Evolutionary conservation across 805 yeast genomes (phyloP), one percentile per base, ranked within the genome.

Genomic region (Candida sphagnicola): DNA sequence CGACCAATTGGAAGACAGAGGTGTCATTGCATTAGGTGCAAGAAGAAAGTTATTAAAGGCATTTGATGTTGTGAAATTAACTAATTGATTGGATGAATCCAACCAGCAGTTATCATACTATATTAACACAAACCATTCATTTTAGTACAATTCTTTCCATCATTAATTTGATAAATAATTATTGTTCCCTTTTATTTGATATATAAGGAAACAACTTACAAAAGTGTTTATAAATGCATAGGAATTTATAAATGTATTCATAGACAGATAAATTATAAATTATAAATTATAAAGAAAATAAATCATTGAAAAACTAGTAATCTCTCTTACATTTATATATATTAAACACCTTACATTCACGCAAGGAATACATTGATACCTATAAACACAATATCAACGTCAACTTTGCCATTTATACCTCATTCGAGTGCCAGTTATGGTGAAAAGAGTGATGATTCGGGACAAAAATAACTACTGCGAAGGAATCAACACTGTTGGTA

Each of bases 11-110:
- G 88, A 82, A 47, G 72, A 71, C 3, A 72, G 80, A 41, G 99
- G 99, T 5, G 96, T 93, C 29, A 77, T 80, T 48, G 97, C 99
- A 0, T 72, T 93, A 48, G 99, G 99, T 5, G 99, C 99, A 0
- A 73, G 99, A 46, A 77, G 97, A 41, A 93, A 93, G 65, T 74
- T 93, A 59, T 66, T 93, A 52, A 93, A 93, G 66, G 95, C 95
- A 26, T 93, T 93, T 66, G 85, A 80, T 43, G 82, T 81, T 40
- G 95, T 91, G 32, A 79, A 78, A 23, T 23, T n/a, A 28, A 25
- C 26, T n/a, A 21, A 25, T 19, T 23, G 10, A 34, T 12, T 13
- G 15, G 13, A 26, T 8, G 14, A 26, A 21, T 21, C 24, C 12
- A 6, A 31, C 12, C 13, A 15, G n/a, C n/a, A 10, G 34, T 8